A percentile compares a stretch with the other conserved stretches of the same genome.
phyloP scores from a whole-genome alignment of 2,329 filamentous ascomycete species.

The Diaporthe aspalathi region DNA sequence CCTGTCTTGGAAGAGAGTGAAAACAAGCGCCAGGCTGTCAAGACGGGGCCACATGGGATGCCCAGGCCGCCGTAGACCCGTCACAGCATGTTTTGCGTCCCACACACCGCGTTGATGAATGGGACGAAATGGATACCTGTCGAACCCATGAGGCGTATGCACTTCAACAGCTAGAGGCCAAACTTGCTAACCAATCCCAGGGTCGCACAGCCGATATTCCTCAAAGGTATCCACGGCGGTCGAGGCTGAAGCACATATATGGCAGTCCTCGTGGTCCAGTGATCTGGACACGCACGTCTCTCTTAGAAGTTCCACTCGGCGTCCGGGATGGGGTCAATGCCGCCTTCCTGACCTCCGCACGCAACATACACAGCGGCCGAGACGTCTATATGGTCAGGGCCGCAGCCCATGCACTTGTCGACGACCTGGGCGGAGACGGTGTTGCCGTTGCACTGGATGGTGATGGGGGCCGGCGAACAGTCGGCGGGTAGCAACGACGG shows the following conservation, averaged over 20 bases:
- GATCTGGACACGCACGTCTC: neutral
- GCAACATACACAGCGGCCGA: constrained; percentile 29
- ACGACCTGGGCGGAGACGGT: constrained; percentile 41
- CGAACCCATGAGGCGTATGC: too few relatives aligned
- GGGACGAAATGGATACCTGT: too few relatives aligned
- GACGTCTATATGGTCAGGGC: constrained; percentile 26
- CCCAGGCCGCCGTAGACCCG: neutral
- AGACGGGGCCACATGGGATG: neutral
- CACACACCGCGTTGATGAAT: neutral
- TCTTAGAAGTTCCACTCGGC: constrained; percentile 8
- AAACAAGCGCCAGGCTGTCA: neutral
- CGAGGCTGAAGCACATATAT: neutral
- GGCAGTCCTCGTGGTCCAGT: too few relatives aligned
- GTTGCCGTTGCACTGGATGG: constrained; percentile 42
- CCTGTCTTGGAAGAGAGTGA: neutral
- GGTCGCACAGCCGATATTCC: neutral
- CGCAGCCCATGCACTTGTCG: constrained; percentile 40
- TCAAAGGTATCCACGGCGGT: neutral
- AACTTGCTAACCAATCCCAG: neutral
- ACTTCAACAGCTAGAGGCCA: neutral
- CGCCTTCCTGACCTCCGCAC: neutral
- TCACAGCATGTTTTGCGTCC: neutral
- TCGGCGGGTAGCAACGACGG: constrained; percentile 23
- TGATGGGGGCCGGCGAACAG: constrained; percentile 14
- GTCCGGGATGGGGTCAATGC: neutral